Evolutionary conservation across 2,329 filamentous ascomycete species (phyloP).

Genomic region (Fusarium luffae): DNA sequence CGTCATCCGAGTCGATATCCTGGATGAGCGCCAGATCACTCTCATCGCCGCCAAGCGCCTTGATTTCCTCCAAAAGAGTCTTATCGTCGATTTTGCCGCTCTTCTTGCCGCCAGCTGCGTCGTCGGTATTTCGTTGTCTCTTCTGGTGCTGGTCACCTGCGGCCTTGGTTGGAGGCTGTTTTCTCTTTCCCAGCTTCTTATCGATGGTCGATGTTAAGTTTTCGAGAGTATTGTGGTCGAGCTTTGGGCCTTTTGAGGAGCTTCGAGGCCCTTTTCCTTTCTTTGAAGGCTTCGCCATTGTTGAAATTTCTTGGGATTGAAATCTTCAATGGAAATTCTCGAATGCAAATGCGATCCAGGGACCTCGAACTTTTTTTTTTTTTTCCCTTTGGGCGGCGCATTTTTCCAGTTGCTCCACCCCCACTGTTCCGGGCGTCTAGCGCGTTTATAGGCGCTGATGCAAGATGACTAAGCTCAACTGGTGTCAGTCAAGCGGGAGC

Average conservation of each 20-base stretch:
- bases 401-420: slow-evolving; percentile 35
- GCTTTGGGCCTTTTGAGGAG: slow-evolving; percentile 43
- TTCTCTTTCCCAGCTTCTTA: slow-evolving; percentile 61
- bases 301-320: slow-evolving; percentile 16
- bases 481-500: slow-evolving; percentile 7
- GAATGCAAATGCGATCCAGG: slow-evolving; percentile 19
- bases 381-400: slow-evolving; percentile 25
- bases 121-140: slow-evolving; percentile 51
- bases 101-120: slow-evolving; percentile 40
- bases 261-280: slow-evolving; percentile 49
- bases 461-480: slow-evolving; percentile 13
- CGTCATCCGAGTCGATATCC: slow-evolving; percentile 59
- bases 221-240: slow-evolving; percentile 63
- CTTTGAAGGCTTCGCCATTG: slow-evolving; percentile 54
- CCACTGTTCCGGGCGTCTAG: slow-evolving; percentile 32
- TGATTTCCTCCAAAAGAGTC: slow-evolving; percentile 70
- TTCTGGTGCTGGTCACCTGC: slow-evolving; percentile 51
- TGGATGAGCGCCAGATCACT: slow-evolving; percentile 71
- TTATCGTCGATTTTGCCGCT: slow-evolving; percentile 48
- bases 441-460: slow-evolving; percentile 33
- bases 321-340: slow-evolving; percentile 38
- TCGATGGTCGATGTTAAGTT: slow-evolving; percentile 69
- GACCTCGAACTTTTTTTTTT: slow-evolving; percentile 43
- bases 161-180: slow-evolving; percentile 54
- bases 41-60: slow-evolving; percentile 72